Conservation (phyloP, 345 rosid species). For the Euphorbia pulcherrima region DNA sequence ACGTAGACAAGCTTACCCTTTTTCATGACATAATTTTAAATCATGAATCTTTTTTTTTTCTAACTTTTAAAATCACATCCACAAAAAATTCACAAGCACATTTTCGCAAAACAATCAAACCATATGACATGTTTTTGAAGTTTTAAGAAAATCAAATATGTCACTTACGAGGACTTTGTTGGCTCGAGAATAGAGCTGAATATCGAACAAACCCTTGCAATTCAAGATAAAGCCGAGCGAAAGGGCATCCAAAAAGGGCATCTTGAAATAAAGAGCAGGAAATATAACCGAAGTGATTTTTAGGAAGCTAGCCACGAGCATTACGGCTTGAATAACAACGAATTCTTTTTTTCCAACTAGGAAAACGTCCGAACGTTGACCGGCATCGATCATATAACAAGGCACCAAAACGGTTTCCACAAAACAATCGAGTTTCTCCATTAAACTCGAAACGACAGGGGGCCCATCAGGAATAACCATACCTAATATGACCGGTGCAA, state of each 20-base stretch:
- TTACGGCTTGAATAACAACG: constrained; percentile 13
- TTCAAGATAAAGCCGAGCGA: constrained; percentile 36
- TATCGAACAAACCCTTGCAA: constrained; percentile 40
- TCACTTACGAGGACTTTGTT: constrained; percentile 1
- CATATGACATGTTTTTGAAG: no score
- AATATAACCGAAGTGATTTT: constrained; percentile 23
- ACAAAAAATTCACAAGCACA: no score
- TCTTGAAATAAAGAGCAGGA: constrained; percentile 32
- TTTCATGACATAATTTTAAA: no score
- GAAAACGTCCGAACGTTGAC: constrained; percentile 26
- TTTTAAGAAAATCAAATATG: no score
- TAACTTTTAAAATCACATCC: no score
- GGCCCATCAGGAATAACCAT: constrained; percentile 35
- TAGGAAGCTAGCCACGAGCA: constrained; percentile 11
- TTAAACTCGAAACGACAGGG: constrained; percentile 30
- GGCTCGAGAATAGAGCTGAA: constrained; percentile 27
- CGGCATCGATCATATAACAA: constrained; percentile 31
- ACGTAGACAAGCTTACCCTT: no score
- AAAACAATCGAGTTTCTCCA: constrained; percentile 33
- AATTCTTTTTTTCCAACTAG: background rate
- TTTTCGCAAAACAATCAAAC: no score
- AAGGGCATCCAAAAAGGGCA: constrained; percentile 42
- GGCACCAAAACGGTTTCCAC: constrained; percentile 37
- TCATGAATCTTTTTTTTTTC: no score
- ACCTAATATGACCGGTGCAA: constrained; percentile 37